Evolutionary conservation across 208 protist species (phyloP), one percentile per base, ranked within the genome.

Genomic region (Wallacemonas sp.): DNA sequence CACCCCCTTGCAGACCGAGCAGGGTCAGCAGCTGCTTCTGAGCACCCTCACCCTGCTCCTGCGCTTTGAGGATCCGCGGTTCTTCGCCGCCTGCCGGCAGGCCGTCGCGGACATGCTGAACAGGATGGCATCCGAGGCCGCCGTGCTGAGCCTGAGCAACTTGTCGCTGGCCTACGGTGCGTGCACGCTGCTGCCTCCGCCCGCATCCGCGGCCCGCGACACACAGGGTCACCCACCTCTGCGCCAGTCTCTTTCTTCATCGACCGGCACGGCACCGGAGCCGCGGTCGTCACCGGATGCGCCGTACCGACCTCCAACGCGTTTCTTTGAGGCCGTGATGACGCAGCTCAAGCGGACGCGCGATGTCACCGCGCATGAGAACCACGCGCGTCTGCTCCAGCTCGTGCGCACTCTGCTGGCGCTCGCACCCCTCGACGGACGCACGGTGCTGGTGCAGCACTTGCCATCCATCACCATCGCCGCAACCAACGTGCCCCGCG

Each of bases 391-490:
- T 63, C 75, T 82, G 62, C 67, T 80, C 22, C 69, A 67, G 33
- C 62, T 91, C 25, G 72, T 78, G 1, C 74, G 77, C 14, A 80
- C 76, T 14, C 67, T 94, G 67, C 61, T 87, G 16, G 71, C 79
- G 4, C 70, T 94, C n/a, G 65, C 67, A 1, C 23, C 67, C 16
- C 81, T 91, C 55, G 89, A 86, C 10, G 89, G 89, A 2, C 73
- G 70, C 28, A 72, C 71, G 11, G 61, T 88, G 31, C 70, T 92
- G 5, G 68, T 79, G 7, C 70, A 87, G 64, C 78, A 95, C 74
- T 79, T 95, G 69, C 72, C 86, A 18, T 76, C 77, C 20, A 67
- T 95, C 46, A 74, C 85, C 16, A 67, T 89, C 5, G 82, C 74
- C 0, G 79, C 82, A 7, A 66, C 82, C 45, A 82, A 86, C 57